phyloP scores from a whole-genome alignment of 345 rosid genomes.

The Populus ilicifolia region DNA sequence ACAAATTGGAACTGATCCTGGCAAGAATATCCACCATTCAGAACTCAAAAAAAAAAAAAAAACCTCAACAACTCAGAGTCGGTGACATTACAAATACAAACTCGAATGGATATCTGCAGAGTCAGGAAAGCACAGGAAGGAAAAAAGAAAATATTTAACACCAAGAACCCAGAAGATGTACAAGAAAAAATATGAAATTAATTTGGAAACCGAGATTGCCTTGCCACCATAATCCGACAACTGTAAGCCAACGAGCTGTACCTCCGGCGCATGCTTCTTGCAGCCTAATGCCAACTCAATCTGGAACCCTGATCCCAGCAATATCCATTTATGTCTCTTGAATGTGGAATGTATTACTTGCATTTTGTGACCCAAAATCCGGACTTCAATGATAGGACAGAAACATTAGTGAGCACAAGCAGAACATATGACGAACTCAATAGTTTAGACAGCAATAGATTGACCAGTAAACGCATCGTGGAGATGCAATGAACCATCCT shows the following conservation, averaged over 20 bases:
- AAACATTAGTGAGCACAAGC: slow-evolving; percentile 12
- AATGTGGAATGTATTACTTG: neutral
- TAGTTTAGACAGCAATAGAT: slow-evolving; percentile 55
- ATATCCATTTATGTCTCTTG: neutral
- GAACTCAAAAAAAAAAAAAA: neutral
- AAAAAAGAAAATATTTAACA: slow-evolving; percentile 12
- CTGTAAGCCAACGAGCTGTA: neutral
- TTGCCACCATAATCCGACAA: slow-evolving; percentile 7
- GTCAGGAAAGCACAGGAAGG: neutral
- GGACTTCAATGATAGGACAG: neutral
- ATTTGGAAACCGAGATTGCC: neutral
- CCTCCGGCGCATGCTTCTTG: slow-evolving; percentile 14
- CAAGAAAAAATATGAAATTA: slow-evolving; percentile 1
- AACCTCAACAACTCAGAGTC: neutral
- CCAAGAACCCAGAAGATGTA: slow-evolving; percentile 11
- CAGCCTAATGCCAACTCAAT: slow-evolving; percentile 11
- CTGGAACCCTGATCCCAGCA: neutral
- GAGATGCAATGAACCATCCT: slow-evolving; percentile 90
- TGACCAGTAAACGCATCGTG: slow-evolving; percentile 82
- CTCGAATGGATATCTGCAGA: slow-evolving; percentile 18
- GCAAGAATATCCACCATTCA: no score
- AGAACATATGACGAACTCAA: slow-evolving; percentile 8
- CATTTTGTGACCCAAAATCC: slow-evolving; percentile 7
- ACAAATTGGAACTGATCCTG: neutral
- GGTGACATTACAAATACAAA: slow-evolving; percentile 11